A percentile compares a stretch with the other conserved stretches of the same genome.
Conservation (phyloP, 805 yeast genomes). For the Starmera dryadoides region DNA sequence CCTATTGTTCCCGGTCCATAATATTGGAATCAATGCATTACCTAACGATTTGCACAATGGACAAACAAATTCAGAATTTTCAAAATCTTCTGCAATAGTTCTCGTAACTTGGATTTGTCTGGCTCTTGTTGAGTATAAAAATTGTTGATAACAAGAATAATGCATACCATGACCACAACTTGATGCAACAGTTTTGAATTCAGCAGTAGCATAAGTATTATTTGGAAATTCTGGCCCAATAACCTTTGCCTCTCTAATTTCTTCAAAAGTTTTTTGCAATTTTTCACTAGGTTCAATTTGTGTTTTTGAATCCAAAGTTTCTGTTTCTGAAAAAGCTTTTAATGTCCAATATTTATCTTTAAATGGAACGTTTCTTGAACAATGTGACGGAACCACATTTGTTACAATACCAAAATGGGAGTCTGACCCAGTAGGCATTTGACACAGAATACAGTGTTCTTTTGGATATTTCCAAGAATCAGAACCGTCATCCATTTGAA, state of each 20-base stretch:
- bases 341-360: constrained; percentile 57
- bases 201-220: constrained; percentile 21
- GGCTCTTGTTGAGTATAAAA: constrained; percentile 45
- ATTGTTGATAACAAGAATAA: constrained; percentile 63
- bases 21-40: constrained; percentile 74
- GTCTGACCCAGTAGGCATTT: constrained; percentile 58
- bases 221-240: constrained; percentile 70
- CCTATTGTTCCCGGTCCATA: constrained; percentile 46
- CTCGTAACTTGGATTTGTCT: constrained; percentile 71
- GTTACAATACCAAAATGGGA: constrained; percentile 75
- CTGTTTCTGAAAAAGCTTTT: constrained; percentile 48
- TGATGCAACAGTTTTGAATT: constrained; percentile 43
- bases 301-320: constrained; percentile 9
- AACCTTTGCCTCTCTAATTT: constrained; percentile 30
- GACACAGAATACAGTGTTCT: constrained; percentile 74
- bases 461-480: constrained; percentile 61
- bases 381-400: constrained; percentile 49
- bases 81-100: constrained; percentile 69
- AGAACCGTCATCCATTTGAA: constrained; percentile 33
- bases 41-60: constrained; percentile 87
- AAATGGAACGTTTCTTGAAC: constrained; percentile 58
- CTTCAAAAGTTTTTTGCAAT: constrained; percentile 32
- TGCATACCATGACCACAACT: constrained; percentile 97
- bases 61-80: constrained; percentile 71
- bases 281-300: constrained; percentile 17